These are phyloP conservation scores for Achaetomiella virescens DNA, from an alignment of 495 filamentous ascomycete genomes.

Conservation along the genomic window DNA sequence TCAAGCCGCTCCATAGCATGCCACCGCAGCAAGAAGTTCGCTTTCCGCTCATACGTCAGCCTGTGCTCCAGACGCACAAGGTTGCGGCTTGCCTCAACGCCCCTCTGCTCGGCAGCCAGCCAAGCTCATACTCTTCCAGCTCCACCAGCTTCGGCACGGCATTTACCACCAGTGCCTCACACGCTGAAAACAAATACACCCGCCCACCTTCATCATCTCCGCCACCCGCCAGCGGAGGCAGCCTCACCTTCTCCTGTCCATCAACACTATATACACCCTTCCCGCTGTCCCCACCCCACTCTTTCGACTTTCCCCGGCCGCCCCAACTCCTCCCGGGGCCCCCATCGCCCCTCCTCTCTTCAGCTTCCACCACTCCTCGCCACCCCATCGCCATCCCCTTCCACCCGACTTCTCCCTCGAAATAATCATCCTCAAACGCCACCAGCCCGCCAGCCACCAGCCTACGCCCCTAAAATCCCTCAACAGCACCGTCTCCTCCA, in stretches of 20 bases:
- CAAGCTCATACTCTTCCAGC: neutral
- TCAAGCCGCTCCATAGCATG: slow-evolving; percentile 8
- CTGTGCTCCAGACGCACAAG: neutral
- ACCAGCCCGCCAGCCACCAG: neutral
- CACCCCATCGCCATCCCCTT: too few relatives aligned
- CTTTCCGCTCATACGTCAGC: slow-evolving; percentile 4
- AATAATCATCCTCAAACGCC: slow-evolving; percentile 4
- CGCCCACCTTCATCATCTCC: neutral
- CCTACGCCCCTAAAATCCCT: neutral
- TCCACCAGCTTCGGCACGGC: neutral
- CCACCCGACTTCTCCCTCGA: neutral
- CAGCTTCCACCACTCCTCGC: too few relatives aligned
- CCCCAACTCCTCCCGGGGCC: too few relatives aligned
- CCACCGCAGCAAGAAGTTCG: slow-evolving; percentile 11
- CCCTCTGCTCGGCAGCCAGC: neutral
- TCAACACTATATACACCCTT: neutral
- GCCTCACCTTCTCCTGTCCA: slow-evolving; percentile 1
- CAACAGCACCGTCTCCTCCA: neutral
- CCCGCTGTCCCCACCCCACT: too few relatives aligned
- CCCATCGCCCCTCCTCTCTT: too few relatives aligned
- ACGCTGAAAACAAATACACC: neutral
- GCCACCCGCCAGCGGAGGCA: neutral
- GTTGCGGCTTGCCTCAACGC: neutral
- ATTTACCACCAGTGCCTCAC: slow-evolving; percentile 4
- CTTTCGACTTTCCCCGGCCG: too few relatives aligned